phyloP scores from a whole-genome alignment of 495 filamentous ascomycete species.

The Xylaria longipes region DNA sequence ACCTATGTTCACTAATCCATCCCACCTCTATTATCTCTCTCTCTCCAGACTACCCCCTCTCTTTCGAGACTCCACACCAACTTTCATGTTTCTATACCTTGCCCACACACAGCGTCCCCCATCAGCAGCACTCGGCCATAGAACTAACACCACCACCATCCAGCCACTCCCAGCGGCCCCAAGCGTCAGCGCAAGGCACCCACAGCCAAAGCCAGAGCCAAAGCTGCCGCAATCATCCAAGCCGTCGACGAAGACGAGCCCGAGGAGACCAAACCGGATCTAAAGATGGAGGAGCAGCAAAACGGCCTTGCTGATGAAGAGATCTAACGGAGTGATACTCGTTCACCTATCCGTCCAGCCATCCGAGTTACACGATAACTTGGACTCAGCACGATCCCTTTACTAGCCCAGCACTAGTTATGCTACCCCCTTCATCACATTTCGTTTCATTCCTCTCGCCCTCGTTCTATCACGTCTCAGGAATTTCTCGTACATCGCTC shows the following conservation, averaged over 20 bases:
- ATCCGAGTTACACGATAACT: neutral
- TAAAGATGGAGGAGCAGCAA: neutral
- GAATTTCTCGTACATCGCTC: neutral
- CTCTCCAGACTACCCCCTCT: neutral
- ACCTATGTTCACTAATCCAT: neutral
- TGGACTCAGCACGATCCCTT: neutral
- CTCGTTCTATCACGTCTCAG: neutral
- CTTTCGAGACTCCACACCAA: neutral
- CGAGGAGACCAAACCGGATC: neutral
- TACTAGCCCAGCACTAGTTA: neutral
- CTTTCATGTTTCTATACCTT: too few relatives aligned
- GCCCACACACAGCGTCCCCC: neutral
- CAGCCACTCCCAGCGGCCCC: neutral
- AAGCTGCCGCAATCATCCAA: neutral
- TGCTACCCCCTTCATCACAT: neutral
- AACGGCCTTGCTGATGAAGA: neutral
- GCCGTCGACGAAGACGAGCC: neutral
- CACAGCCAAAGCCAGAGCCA: neutral
- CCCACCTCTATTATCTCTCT: neutral
- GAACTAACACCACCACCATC: neutral
- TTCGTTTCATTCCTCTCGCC: neutral
- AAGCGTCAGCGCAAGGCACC: constrained; percentile 12
- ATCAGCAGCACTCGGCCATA: neutral
- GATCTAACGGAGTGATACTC: neutral
- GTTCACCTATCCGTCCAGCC: neutral